Conservation (phyloP, 495 filamentous ascomycete genomes). For the Neurospora sp. region DNA sequence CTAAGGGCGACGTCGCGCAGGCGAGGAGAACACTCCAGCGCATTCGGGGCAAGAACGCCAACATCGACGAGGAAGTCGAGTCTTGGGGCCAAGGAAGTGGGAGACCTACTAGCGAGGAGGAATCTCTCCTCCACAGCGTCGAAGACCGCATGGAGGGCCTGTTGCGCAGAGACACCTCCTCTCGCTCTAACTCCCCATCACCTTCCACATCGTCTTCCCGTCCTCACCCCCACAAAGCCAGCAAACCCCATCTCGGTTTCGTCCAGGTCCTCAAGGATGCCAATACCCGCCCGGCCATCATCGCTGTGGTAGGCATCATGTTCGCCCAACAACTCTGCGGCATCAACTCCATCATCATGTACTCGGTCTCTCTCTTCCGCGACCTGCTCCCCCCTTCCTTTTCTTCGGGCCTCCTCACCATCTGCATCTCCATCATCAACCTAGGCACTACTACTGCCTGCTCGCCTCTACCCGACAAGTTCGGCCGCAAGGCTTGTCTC, state of each 20-base stretch:
- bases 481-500: slow-evolving; percentile 77
- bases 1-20: slow-evolving; percentile 45
- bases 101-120: slow-evolving; percentile 31
- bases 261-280: slow-evolving; percentile 53
- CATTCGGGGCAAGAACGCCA: slow-evolving; percentile 57
- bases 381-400: slow-evolving; percentile 58
- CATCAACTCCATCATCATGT: slow-evolving; percentile 97
- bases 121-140: slow-evolving; percentile 28
- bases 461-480: slow-evolving; percentile 73
- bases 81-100: slow-evolving; percentile 42
- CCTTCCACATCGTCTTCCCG: slow-evolving; percentile 16
- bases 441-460: slow-evolving; percentile 68
- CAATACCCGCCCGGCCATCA: slow-evolving; percentile 60
- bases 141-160: slow-evolving; percentile 10
- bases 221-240: slow-evolving; percentile 21
- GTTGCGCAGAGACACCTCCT: slow-evolving; percentile 9
- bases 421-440: slow-evolving; percentile 78
- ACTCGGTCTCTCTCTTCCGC: slow-evolving; percentile 79
- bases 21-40: slow-evolving; percentile 60
- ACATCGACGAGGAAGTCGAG: slow-evolving; percentile 65
- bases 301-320: slow-evolving; percentile 87
- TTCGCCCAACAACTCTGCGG: slow-evolving; percentile 83
- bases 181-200: slow-evolving; percentile 2
- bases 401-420: slow-evolving; percentile 62
- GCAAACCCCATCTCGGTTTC: slow-evolving; percentile 49